Conservation (phyloP, 257 asterid species). For the Cinchona pubescens region DNA sequence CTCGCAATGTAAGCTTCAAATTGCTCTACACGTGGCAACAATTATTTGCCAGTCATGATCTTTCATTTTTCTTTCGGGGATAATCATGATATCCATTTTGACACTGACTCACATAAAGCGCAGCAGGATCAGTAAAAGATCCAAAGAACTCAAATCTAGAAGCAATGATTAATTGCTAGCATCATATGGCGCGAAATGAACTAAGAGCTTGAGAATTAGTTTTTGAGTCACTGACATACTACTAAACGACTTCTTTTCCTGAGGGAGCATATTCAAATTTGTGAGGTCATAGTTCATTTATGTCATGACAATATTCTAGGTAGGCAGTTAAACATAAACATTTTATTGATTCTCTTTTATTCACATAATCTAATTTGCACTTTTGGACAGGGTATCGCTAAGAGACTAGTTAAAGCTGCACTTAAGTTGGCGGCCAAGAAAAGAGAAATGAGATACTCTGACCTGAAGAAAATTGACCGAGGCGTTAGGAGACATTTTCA, state of each 20-base stretch:
- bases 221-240: not conserved
- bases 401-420: constrained; percentile 68
- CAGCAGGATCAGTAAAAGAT: not conserved
- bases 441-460: constrained; percentile 89
- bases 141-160: not conserved
- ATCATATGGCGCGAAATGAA: not conserved
- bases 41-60: not conserved
- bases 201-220: not conserved
- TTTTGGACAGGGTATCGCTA: constrained; percentile 66
- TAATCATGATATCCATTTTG: not conserved
- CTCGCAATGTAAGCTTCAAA: constrained; percentile 51
- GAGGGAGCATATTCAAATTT: not conserved
- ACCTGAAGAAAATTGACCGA: constrained; percentile 77
- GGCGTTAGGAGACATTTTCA: constrained; percentile 98
- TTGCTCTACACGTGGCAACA: not conserved
- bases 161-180: not conserved
- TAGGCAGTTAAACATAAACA: not conserved
- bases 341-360: not conserved
- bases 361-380: not conserved
- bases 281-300: not conserved
- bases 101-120: not conserved
- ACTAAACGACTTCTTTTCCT: not conserved
- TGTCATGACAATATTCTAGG: not conserved
- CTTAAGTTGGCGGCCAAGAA: constrained; percentile 85
- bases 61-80: not conserved